Conservation (phyloP, 2,329 filamentous ascomycete species). For the Pseudocercospora eumusae region DNA sequence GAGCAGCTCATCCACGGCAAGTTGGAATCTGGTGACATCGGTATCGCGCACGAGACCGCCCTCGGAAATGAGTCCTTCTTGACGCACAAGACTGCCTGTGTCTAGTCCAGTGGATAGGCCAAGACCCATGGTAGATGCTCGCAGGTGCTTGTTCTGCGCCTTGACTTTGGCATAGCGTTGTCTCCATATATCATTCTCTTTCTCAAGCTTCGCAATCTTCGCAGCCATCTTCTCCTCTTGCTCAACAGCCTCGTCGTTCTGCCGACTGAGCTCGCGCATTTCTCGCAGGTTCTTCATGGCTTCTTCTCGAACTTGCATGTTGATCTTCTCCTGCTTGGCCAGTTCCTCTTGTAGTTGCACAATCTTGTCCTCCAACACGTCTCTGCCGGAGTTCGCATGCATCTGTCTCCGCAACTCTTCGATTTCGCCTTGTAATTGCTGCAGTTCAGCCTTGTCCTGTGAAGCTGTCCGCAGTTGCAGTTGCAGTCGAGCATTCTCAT, state of each 20-base stretch:
- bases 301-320: constrained; percentile 82
- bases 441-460: constrained; percentile 42
- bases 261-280: constrained; percentile 82
- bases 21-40: constrained; percentile 91
- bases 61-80: constrained; percentile 59
- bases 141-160: constrained; percentile 79
- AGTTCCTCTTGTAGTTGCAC: constrained; percentile 62
- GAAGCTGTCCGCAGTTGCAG: constrained; percentile 46
- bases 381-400: constrained; percentile 25
- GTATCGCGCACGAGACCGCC: constrained; percentile 84
- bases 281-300: constrained; percentile 81
- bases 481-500: constrained; percentile 40
- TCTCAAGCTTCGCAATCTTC: constrained; percentile 74
- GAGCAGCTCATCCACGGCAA: constrained; percentile 87
- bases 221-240: constrained; percentile 76
- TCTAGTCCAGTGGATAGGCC: constrained; percentile 58
- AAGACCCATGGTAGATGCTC: constrained; percentile 76
- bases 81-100: constrained; percentile 66
- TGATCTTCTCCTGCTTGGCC: constrained; percentile 76
- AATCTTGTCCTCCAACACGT: constrained; percentile 63
- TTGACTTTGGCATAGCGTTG: constrained; percentile 84
- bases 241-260: constrained; percentile 76
- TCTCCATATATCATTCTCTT: constrained; percentile 87
- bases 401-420: constrained; percentile 23
- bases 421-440: constrained; percentile 27